These are phyloP conservation scores for Kregervanrija pseudodelftensis DNA, from an alignment of 805 yeast species.

Conservation along the genomic window DNA sequence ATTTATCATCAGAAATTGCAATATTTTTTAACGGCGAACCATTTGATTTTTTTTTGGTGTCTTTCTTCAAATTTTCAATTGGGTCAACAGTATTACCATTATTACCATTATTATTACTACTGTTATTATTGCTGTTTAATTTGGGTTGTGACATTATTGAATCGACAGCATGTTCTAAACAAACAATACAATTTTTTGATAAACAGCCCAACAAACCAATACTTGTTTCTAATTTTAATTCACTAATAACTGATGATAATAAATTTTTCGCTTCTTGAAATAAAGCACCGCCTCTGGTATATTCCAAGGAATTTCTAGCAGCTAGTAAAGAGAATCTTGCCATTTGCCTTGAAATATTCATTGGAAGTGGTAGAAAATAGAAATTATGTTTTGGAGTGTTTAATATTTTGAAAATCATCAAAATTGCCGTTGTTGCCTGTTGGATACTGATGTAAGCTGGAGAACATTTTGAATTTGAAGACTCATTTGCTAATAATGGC, in stretches of 20 bases:
- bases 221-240: conserved; percentile 43
- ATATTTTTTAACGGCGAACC: conserved; percentile 19
- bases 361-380: conserved; percentile 52
- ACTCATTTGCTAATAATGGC: conserved; percentile 48
- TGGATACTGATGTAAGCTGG: conserved; percentile 62
- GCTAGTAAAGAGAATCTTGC: conserved; percentile 58
- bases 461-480: conserved; percentile 32
- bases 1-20: not conserved
- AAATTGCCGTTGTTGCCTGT: conserved; percentile 59
- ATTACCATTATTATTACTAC: not conserved
- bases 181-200: conserved; percentile 46
- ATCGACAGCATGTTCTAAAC: conserved; percentile 53
- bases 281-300: conserved; percentile 75
- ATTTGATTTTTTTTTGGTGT: conserved; percentile 13
- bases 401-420: conserved; percentile 38
- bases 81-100: not conserved
- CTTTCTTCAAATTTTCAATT: conserved; percentile 14
- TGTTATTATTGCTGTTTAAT: not conserved
- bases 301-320: conserved; percentile 74
- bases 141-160: conserved; percentile 52
- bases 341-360: conserved; percentile 54
- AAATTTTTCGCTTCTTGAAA: conserved; percentile 61
- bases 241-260: conserved; percentile 42
- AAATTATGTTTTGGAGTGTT: conserved; percentile 31
- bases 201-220: conserved; percentile 55